Evolutionary conservation across 345 rosid species (phyloP).

Genomic region (Acer saccharum): DNA sequence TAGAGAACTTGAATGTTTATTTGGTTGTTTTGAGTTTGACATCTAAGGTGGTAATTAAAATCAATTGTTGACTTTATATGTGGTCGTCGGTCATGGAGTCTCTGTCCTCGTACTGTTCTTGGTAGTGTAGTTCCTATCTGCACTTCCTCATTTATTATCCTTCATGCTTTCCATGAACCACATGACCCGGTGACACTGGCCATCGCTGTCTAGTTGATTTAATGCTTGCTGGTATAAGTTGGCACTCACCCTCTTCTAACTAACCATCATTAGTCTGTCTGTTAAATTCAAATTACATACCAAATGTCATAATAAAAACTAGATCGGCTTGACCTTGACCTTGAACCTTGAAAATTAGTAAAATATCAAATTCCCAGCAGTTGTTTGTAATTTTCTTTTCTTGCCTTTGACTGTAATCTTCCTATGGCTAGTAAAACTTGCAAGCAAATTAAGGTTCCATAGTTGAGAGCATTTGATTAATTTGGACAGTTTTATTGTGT

Average conservation of each 20-base stretch:
- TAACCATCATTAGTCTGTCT: background rate
- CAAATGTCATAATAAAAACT: too few relatives aligned
- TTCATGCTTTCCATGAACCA: conserved; percentile 8
- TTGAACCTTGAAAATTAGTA: background rate
- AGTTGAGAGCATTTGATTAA: background rate
- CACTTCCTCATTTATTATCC: conserved; percentile 12
- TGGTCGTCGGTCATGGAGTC: conserved; percentile 15
- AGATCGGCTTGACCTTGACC: background rate
- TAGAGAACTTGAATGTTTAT: background rate
- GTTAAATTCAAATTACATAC: background rate
- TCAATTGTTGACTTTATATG: background rate
- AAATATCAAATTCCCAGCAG: background rate
- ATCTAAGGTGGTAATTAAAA: background rate
- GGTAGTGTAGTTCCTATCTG: conserved; percentile 12
- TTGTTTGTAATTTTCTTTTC: background rate
- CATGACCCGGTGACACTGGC: background rate
- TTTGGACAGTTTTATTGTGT: background rate
- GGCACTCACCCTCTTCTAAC: background rate
- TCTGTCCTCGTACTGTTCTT: conserved; percentile 9
- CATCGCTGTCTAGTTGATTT: background rate
- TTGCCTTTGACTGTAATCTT: background rate
- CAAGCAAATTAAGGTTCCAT: background rate
- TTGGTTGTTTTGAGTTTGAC: background rate
- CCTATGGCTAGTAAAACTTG: background rate
- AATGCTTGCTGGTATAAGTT: conserved; percentile 4